These are phyloP conservation scores for Mycena olivaceomarginata DNA, from an alignment of 768 basidiomycete genomes.

Conservation along the genomic window DNA sequence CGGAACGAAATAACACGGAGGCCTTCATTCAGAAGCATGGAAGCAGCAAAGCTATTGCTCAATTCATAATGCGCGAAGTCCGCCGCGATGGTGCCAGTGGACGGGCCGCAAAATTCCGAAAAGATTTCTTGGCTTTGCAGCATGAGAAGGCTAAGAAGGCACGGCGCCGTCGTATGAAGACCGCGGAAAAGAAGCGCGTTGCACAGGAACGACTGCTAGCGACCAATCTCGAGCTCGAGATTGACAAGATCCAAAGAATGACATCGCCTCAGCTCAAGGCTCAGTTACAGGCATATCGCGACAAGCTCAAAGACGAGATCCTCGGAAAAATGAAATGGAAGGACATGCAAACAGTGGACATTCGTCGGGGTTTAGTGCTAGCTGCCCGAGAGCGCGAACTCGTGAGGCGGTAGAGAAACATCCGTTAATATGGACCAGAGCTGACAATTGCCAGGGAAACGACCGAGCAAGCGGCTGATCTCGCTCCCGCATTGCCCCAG, in stretches of 20 bases:
- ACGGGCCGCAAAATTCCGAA: no score
- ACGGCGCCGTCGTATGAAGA: neutral
- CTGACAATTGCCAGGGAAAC: no score
- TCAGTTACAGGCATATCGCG: slow-evolving; percentile 1
- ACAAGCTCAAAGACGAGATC: neutral
- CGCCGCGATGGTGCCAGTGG: no score
- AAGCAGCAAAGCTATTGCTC: no score
- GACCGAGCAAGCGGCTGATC: no score
- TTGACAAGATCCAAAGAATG: slow-evolving; percentile 8
- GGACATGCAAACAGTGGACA: neutral
- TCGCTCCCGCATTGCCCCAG: no score
- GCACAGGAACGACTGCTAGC: neutral
- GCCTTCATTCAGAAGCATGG: no score
- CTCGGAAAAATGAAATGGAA: slow-evolving; percentile 3
- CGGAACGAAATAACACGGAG: no score
- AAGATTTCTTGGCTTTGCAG: no score
- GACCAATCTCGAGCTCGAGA: neutral
- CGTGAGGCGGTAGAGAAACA: neutral
- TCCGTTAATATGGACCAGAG: no score
- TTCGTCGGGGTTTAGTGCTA: neutral
- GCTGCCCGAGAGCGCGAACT: slow-evolving; percentile 8
- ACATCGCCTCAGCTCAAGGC: neutral
- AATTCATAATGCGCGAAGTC: no score
- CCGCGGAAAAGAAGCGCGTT: slow-evolving; percentile 6
- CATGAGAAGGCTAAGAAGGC: no score